Evolutionary conservation across 176 grass and related monocot genomes (phyloP).

Genomic region (Cenchrus purpureus): DNA sequence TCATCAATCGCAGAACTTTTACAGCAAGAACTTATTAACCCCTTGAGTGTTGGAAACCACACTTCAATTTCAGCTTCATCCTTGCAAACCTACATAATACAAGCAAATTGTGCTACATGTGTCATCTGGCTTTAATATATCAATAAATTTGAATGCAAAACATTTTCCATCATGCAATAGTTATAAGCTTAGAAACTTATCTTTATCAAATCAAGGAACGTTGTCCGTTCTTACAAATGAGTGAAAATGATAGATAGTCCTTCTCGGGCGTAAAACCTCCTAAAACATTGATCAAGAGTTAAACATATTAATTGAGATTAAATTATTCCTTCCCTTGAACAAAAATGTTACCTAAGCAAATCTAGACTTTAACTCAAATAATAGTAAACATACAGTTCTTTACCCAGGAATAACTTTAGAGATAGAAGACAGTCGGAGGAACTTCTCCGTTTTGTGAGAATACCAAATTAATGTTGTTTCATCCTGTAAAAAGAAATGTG

Average conservation of each 20-base stretch:
- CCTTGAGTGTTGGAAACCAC: conserved; percentile 79
- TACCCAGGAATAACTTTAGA: conserved; percentile 85
- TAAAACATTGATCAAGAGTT: conserved; percentile 62
- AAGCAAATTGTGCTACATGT: conserved; percentile 2
- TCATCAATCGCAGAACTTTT: conserved; percentile 52
- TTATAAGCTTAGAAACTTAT: conserved; percentile 3
- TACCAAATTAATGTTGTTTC: conserved; percentile 85
- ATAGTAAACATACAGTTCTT: conserved; percentile 80
- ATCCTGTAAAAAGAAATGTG: conserved; percentile 57
- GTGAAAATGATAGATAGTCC: conserved; percentile 98
- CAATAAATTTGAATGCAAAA: conserved; percentile 28
- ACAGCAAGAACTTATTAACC: conserved; percentile 58
- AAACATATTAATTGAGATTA: conserved; percentile 27
- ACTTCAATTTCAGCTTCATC: conserved; percentile 93
- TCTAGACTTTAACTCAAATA: conserved; percentile 4
- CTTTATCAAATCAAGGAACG: conserved; percentile 98
- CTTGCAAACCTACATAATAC: conserved; percentile 80
- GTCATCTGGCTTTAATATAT: background rate
- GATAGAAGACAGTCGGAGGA: conserved; percentile 68
- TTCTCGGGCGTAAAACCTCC: conserved; percentile 87
- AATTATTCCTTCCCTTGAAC: conserved; percentile 4
- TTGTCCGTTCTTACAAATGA: conserved; percentile 88
- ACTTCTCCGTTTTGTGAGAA: conserved; percentile 86
- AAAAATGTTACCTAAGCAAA: conserved; percentile 14
- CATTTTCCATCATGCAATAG: conserved; percentile 26